Evolutionary conservation across 805 yeast species (phyloP), one percentile per base, ranked within the genome.

Genomic region (Cephaloascus fragrans): DNA sequence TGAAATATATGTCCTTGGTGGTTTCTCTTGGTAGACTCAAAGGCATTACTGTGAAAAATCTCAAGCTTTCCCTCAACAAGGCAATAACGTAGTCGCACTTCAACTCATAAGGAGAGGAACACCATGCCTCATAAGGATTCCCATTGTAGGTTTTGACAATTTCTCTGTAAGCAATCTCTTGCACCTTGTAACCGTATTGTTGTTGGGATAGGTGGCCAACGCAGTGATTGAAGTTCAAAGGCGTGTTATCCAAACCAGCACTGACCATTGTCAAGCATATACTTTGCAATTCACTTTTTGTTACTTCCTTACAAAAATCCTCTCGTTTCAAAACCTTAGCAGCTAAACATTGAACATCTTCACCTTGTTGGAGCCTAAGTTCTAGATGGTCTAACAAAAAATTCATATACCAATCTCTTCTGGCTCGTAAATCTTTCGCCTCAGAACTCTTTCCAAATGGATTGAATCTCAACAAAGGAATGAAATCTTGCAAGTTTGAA

Each of bases 191-290:
- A 0, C 73, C 73, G 20, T 49, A 41, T 14, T 41, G 44, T 2
- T 67, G 65, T 15, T 66, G 64, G 4, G 80, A 67, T 33, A 83
- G 57, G 32, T 77, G 82, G 1, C 83, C 83, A 46, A 80, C 50
- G 6, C 80, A 64, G 44, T 80, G 77, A 44, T 73, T 71, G 37
- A 82, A 61, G 36, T 75, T 80, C 26, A 81, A 62, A 0, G 87
- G 80, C 1, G 80, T 73, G 44, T 83, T 83, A 51, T 83, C 90
- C 18, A 83, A 58, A 0, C 93, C 93, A 6, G 89, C 93, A 47
- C 87, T 79, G 0, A 83, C 80, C 81, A 82, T 75, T 0, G 89
- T 79, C 32, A 83, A 59, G 50, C 89, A 82, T 4, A 80, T 67
- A 35, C 84, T 74, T 35, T 64, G 62, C 37, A 77, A 51, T 48